Conservation (phyloP, 2,329 filamentous ascomycete species). For the Didymella pinodella region DNA sequence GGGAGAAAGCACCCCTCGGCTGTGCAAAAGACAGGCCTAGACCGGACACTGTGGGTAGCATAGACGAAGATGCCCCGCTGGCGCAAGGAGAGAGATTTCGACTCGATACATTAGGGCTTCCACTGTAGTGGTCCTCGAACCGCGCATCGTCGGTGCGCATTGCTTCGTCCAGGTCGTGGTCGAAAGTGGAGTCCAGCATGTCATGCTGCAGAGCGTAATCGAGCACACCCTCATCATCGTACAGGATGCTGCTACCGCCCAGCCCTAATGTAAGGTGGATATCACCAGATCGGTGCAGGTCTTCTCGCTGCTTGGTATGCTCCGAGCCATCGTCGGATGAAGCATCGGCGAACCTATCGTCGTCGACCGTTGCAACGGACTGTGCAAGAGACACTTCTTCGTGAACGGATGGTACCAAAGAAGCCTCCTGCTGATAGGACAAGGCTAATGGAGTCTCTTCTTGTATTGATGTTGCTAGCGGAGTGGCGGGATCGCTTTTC, state of each 20-base stretch:
- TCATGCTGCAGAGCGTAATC: constrained; percentile 46
- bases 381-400: constrained; percentile 18
- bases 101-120: constrained; percentile 25
- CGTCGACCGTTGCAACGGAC: constrained; percentile 48
- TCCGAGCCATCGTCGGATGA: constrained; percentile 46
- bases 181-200: constrained; percentile 39
- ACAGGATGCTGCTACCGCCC: constrained; percentile 42
- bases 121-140: constrained; percentile 20
- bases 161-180: constrained; percentile 22
- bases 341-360: constrained; percentile 54
- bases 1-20: constrained; percentile 15
- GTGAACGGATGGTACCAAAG: constrained; percentile 28
- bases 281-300: constrained; percentile 20
- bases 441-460: constrained; percentile 5
- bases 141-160: constrained; percentile 6
- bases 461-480: not conserved
- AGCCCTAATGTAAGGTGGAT: constrained; percentile 26
- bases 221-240: constrained; percentile 46
- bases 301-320: constrained; percentile 21
- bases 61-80: constrained; percentile 30
- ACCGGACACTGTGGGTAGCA: constrained; percentile 37
- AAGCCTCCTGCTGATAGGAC: not conserved
- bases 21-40: constrained; percentile 32
- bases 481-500: not conserved
- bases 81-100: constrained; percentile 20